Evolutionary conservation across 495 filamentous ascomycete genomes (phyloP).

Genomic region (Lasiosphaeria miniovina): DNA sequence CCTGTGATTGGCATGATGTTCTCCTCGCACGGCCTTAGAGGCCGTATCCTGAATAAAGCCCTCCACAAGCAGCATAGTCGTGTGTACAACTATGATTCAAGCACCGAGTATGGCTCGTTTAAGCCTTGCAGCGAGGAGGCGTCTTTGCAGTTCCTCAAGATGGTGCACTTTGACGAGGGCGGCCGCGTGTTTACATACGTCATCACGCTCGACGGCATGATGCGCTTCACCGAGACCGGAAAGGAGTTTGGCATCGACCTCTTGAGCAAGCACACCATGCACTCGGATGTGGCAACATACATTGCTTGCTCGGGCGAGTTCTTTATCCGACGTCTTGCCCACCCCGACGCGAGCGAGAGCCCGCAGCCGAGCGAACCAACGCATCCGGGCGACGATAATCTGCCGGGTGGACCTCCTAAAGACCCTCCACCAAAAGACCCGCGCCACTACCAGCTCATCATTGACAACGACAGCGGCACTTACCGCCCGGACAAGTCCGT

Average conservation of each 20-base stretch:
- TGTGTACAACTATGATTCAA: slow-evolving; percentile 80
- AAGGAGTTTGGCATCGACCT: slow-evolving; percentile 93
- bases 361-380: slow-evolving; percentile 20
- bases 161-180: slow-evolving; percentile 81
- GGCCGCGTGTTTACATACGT: slow-evolving; percentile 90
- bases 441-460: slow-evolving; percentile 75
- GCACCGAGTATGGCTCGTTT: slow-evolving; percentile 63
- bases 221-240: slow-evolving; percentile 91
- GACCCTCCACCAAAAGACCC: slow-evolving; percentile 55
- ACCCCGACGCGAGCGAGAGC: slow-evolving; percentile 15
- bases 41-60: slow-evolving; percentile 74
- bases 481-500: slow-evolving; percentile 79
- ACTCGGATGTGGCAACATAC: slow-evolving; percentile 84
- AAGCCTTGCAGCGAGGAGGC: slow-evolving; percentile 56
- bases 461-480: slow-evolving; percentile 93
- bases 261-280: slow-evolving; percentile 91
- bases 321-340: slow-evolving; percentile 67
- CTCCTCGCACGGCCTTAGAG: slow-evolving; percentile 67
- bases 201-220: slow-evolving; percentile 76
- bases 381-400: slow-evolving; percentile 17
- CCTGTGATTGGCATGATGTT: slow-evolving; percentile 92
- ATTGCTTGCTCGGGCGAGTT: slow-evolving; percentile 93
- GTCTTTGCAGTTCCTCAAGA: slow-evolving; percentile 74
- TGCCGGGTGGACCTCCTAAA: slow-evolving; percentile 37
- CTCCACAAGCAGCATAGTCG: slow-evolving; percentile 86